Percentiles rank a stretch among this genome's conserved stretches.
Conservation (phyloP, 805 yeast genomes). For the Candida xiaguanensis region DNA sequence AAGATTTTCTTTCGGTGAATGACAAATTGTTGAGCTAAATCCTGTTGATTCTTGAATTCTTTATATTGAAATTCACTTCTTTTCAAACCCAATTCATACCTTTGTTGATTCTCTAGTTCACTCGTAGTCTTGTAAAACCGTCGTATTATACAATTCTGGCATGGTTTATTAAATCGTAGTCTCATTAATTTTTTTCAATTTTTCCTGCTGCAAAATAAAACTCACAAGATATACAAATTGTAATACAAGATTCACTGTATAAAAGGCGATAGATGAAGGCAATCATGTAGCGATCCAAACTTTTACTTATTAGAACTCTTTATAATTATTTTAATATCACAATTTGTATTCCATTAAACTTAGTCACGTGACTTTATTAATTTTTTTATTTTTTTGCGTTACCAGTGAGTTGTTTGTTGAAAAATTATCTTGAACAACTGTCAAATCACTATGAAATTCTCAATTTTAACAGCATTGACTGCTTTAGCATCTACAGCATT, state of each 20-base stretch:
- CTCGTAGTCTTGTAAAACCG: not conserved
- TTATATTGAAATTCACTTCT: not conserved
- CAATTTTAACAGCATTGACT: conserved; percentile 11
- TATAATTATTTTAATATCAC: no score
- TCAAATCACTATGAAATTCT: conserved; percentile 15
- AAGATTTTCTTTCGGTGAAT: conserved; percentile 5
- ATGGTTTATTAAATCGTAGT: not conserved
- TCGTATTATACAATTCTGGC: not conserved
- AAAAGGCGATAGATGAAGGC: no score
- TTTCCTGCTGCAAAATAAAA: not conserved
- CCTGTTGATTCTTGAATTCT: conserved; percentile 6
- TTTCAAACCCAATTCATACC: conserved; percentile 2
- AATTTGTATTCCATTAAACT: no score
- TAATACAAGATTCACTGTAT: no score
- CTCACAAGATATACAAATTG: not conserved
- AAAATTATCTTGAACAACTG: not conserved
- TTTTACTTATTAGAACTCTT: no score
- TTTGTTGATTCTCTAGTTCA: conserved; percentile 4
- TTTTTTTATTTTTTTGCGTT: not conserved
- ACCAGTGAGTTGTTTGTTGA: not conserved
- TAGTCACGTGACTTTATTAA: not conserved
- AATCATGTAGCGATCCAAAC: no score
- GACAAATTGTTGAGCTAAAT: conserved; percentile 4
- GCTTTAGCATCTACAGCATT: conserved; percentile 8
- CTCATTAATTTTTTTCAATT: not conserved